Percentiles rank a stretch among this genome's conserved stretches.
These are phyloP conservation scores for Solanum chilense DNA, from an alignment of 257 asterid genomes.

Conservation along the genomic window DNA sequence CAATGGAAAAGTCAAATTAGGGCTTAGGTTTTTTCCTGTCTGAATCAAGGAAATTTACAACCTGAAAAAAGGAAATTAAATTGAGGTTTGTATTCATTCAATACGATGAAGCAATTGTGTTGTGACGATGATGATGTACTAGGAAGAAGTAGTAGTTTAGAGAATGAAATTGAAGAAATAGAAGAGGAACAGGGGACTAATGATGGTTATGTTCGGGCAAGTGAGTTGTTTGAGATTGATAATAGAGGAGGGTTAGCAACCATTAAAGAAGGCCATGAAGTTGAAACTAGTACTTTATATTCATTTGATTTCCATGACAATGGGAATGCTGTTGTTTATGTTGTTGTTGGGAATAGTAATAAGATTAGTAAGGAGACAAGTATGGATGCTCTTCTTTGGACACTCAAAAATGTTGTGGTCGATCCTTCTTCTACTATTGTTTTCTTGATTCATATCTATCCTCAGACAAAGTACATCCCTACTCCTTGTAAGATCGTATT, in stretches of 20 bases:
- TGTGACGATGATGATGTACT: background rate
- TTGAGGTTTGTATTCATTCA: background rate
- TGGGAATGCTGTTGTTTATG: slow-evolving; percentile 29
- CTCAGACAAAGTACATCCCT: slow-evolving; percentile 56
- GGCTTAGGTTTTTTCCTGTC: background rate
- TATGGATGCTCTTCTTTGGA: slow-evolving; percentile 60
- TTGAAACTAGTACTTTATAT: background rate
- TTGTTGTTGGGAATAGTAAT: slow-evolving; percentile 23
- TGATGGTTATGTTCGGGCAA: background rate
- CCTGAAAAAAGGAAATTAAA: no score
- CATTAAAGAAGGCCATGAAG: slow-evolving; percentile 17
- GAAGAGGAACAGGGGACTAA: background rate
- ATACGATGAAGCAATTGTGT: background rate
- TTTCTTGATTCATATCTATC: slow-evolving; percentile 52
- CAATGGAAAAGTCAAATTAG: background rate
- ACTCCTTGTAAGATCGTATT: slow-evolving; percentile 39
- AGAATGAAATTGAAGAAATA: background rate
- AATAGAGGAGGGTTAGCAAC: background rate
- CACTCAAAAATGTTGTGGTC: slow-evolving; percentile 13
- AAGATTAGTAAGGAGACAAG: slow-evolving; percentile 15
- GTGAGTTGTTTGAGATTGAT: background rate
- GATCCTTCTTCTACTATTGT: slow-evolving; percentile 20
- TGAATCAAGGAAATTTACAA: background rate
- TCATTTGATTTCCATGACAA: slow-evolving; percentile 14
- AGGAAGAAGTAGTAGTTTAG: background rate